Base-by-base conservation (phyloP, 1,284 basidiomycete species). In the Volvariella surrecta region DNA sequence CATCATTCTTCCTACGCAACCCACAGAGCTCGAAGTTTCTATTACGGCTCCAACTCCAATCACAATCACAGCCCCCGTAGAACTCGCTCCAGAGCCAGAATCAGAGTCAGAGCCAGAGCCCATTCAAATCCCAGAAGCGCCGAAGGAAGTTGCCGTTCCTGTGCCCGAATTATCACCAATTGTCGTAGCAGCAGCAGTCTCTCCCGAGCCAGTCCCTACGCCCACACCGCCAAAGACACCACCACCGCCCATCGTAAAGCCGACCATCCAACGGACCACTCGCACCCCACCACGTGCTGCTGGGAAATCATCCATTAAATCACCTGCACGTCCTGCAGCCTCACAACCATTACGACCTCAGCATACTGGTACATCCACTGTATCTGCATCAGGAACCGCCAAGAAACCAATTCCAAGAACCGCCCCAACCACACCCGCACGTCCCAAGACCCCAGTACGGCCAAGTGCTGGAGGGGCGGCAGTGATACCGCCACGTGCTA, bases 341-440 rank as follows among this genome's bases (percentile, higher is more conserved):
- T 44, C 52, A 38, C 67, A 61, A 39, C 64, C 74, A 34, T 55
- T 76, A 48, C 71, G 64, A 51, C 63, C 74, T 4, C 78, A 79
- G 50, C 68, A 68, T 44, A 78, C 77, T 1, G 75, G 74, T 13
- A 66, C 68, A 37, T 73, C 74, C 0, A 63, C 64, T 4, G 49
- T 58, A 22, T 71, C 75, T 13, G 66, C 65, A 6, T 6, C 24
- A 35, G 52, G 66, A 22, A 63, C 71, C 2, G 54, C 66, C 4
- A 56, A 56, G 16, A 63, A 63, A 59, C 45, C 55, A 21, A 57
- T 60, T 48, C 50, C 64, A 16, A 6, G 18, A 13, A 56, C 66
- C 10, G 54, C 60, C 11, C 61, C 68, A 10, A 50, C 63, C 15
- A 67, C 68, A 0, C 64, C 71, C 9, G 55, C 65, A 15, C 68